These are phyloP conservation scores for Phytophthora citricola DNA, from an alignment of 352 stramenopile species.

Conservation along the genomic window DNA sequence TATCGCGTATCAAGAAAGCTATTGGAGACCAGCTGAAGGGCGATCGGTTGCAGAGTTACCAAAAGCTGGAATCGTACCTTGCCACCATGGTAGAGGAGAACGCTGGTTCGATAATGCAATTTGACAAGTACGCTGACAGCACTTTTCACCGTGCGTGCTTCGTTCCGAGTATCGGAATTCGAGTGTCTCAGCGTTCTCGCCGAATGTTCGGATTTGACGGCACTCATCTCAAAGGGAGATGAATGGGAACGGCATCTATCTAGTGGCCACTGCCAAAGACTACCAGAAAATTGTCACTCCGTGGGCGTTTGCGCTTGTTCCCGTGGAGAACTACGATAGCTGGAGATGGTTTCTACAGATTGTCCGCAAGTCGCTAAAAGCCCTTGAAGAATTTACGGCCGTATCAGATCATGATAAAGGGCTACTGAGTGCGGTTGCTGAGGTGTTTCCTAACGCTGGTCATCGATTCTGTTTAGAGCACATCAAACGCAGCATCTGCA, in stretches of 20 bases:
- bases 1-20: slow-evolving; percentile 5
- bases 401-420: slow-evolving; percentile 7
- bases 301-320: slow-evolving; percentile 15
- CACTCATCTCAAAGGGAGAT: slow-evolving; percentile 35
- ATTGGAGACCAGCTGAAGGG: slow-evolving; percentile 2
- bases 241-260: slow-evolving; percentile 26
- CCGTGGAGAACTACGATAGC: slow-evolving; percentile 30
- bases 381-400: background rate
- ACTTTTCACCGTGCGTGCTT: slow-evolving; percentile 14
- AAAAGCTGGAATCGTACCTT: slow-evolving; percentile 6
- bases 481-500: slow-evolving; percentile 10
- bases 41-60: background rate
- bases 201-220: slow-evolving; percentile 24
- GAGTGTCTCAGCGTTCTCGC: background rate
- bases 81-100: background rate
- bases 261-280: slow-evolving; percentile 32
- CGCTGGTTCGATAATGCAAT: background rate
- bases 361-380: background rate
- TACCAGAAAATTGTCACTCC: slow-evolving; percentile 27
- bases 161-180: slow-evolving; percentile 1
- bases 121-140: slow-evolving; percentile 3
- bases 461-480: slow-evolving; percentile 14
- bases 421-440: background rate
- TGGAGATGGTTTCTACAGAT: slow-evolving; percentile 26
- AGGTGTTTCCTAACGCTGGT: background rate